Evolutionary conservation across 202 grass and related monocot species (phyloP).

Genomic region (Brachypodium distachyon): DNA sequence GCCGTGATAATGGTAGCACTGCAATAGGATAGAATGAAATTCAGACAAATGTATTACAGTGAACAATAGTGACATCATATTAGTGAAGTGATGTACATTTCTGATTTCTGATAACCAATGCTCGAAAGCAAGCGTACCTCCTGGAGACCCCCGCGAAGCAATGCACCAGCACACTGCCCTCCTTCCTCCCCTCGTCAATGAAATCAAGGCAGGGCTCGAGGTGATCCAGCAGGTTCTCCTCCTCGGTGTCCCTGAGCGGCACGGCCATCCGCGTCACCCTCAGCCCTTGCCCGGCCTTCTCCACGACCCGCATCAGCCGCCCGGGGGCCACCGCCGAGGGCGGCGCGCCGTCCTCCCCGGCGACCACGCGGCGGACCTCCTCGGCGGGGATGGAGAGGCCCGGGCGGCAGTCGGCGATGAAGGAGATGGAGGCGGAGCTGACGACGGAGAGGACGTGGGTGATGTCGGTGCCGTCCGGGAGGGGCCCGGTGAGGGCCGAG

Average conservation of each 20-base stretch:
- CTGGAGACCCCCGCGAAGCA: slow-evolving; percentile 82
- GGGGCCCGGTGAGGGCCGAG: slow-evolving; percentile 32
- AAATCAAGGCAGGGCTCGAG: slow-evolving; percentile 73
- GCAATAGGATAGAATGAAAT: slow-evolving; percentile 14
- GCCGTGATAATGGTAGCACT: slow-evolving; percentile 71
- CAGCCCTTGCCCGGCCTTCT: slow-evolving; percentile 54
- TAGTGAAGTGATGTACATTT: background rate
- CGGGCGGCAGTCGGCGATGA: slow-evolving; percentile 64
- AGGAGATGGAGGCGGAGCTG: slow-evolving; percentile 72
- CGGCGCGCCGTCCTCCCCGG: slow-evolving; percentile 37
- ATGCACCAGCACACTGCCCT: slow-evolving; percentile 66
- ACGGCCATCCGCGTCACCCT: slow-evolving; percentile 76
- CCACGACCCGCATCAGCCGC: slow-evolving; percentile 46
- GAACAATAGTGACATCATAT: background rate
- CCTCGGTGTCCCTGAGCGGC: slow-evolving; percentile 78
- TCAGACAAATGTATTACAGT: background rate
- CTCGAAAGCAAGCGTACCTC: slow-evolving; percentile 34
- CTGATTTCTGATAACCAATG: background rate
- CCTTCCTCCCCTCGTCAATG: slow-evolving; percentile 57
- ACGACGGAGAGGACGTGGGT: slow-evolving; percentile 75
- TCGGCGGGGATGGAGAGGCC: slow-evolving; percentile 37
- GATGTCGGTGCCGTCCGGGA: background rate
- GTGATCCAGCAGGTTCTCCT: slow-evolving; percentile 78
- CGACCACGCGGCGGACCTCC: slow-evolving; percentile 49
- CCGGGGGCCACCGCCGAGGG: slow-evolving; percentile 26